Conservation (phyloP, 768 basidiomycete genomes). For the Calocybe gangraenosa region DNA sequence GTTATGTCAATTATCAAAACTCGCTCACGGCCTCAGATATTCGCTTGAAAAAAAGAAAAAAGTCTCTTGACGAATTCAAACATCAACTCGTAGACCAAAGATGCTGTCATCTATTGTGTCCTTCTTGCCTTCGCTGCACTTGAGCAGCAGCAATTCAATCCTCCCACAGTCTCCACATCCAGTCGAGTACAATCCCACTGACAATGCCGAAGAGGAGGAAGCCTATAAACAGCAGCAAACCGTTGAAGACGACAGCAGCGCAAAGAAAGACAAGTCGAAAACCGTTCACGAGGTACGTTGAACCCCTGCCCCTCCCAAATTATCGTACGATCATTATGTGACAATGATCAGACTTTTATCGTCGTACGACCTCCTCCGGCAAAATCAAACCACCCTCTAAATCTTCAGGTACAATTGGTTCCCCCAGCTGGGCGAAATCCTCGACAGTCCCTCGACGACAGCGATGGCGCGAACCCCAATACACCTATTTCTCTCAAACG, state of each 20-base stretch:
- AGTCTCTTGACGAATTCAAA: no score
- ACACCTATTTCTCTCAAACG: slow-evolving; percentile 30
- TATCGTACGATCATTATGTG: slow-evolving; percentile 2
- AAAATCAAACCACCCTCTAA: slow-evolving; percentile 12
- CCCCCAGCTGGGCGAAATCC: slow-evolving; percentile 55
- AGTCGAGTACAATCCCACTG: slow-evolving; percentile 9
- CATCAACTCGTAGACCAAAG: neutral
- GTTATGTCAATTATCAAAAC: slow-evolving; percentile 1
- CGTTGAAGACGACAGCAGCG: slow-evolving; percentile 24
- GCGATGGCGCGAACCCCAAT: slow-evolving; percentile 13
- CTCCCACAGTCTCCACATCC: neutral
- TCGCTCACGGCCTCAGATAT: no score
- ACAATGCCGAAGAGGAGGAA: slow-evolving; percentile 17
- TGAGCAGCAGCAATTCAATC: slow-evolving; percentile 9
- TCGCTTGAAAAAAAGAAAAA: no score
- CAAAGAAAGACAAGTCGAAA: slow-evolving; percentile 39
- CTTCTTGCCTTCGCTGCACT: slow-evolving; percentile 18
- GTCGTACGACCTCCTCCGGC: slow-evolving; percentile 10
- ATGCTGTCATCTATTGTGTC: slow-evolving; percentile 21
- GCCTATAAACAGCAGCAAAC: slow-evolving; percentile 16
- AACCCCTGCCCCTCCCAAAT: no score
- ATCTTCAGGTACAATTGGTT: slow-evolving; percentile 15
- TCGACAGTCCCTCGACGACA: slow-evolving; percentile 44
- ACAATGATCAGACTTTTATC: slow-evolving; percentile 9
- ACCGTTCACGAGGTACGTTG: slow-evolving; percentile 43